Base-by-base conservation (phyloP, 768 basidiomycete genomes). In the Scleroderma citrinum region DNA sequence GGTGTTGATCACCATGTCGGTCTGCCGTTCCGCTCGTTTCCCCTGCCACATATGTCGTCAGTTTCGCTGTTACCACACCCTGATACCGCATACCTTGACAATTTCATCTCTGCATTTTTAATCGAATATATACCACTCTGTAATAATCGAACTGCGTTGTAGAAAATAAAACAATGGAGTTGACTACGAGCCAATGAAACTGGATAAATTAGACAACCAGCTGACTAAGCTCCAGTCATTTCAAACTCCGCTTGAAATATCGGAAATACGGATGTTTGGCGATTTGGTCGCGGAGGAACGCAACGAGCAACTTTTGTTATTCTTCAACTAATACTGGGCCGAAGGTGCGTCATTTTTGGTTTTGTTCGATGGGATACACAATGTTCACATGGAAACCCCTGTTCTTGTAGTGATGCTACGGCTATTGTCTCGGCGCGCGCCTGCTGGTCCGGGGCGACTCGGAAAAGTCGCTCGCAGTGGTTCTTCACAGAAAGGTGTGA, bases 391-490 rank as follows among this genome's bases (percentile, higher is more conserved):
- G 11, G 19, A 29, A 29, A 20, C 38, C 11, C 50, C 58, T 57
- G 50, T 50, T n/a, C 55, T 50, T 53, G 34, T 34, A 55, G 59
- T 55, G 52, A 87, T 87, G 85, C 71, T 86, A 63, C 82, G 86
- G 61, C 71, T 87, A 55, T 83, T 85, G 40, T 78, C 82, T 67
- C 76, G 78, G 66, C 43, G 43, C 12, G 31, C 43, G 17, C 78
- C 85, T 52, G 68, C 82, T 53, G 77, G 82, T 56, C 74, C 78
- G 74, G 81, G 85, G 59, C 74, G 80, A 71, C 77, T 88, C 74
- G 82, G 81, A 67, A 83, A 79, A 66, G 77, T 77, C 57, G 73
- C 70, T 53, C 69, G 68, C 55, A 71, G 70, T 46, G 48, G 59
- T 49, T 67, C 76, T 47, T 66, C 73, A 38, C 59, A 60, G 37